Base-by-base conservation (phyloP, 1,284 basidiomycete genomes). In the Grifola frondosa region DNA sequence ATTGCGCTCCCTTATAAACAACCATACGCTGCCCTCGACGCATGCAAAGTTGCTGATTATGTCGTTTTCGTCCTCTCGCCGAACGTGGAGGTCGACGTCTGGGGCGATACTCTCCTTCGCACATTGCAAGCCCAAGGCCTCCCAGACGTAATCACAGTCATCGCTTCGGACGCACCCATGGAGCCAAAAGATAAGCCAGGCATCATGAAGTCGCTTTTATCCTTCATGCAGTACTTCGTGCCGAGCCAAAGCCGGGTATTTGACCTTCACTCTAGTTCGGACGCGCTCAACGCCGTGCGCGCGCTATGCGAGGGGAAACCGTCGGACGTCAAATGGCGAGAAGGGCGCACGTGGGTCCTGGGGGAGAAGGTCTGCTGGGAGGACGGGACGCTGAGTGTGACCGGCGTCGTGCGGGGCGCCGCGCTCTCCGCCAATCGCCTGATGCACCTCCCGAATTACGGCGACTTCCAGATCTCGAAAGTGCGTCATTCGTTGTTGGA, bases 201-300 rank as follows among this genome's bases (percentile, higher is more conserved):
- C 7, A 77, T 92, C 30, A 69, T 90, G 47, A 93, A 91, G 68
- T 95, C 91, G 0, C 74, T 97, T 1, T 74, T 94, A 7, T 96
- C 92, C 2, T 97, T 98, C 70, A 83, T 95, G 42, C 84, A 86
- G 52, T 98, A 99, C 68, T 99, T 99, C 65, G 89, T 91, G 45
- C 96, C 96, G 0, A 76, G 78, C n/a, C 86, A 93, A 52, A 70
- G 74, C 38, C 71, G 76, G 31, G 69, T 91, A 7, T 82, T 76
- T 54, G 81, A 88, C 64, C 64, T 88, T 35, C 71, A 80, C 34
- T 70, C 73, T 0, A 60, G 75, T 30, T 74, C 85, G 31, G 90
- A 95, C 59, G 65, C 82, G 10, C 63, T 91, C 19, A 83, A 83
- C 44, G 78, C 89, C 11, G 57, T 89, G 38, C 74, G 95, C 21